Percentiles rank a stretch among this genome's conserved stretches.
Conservation (phyloP, 192 early-diverging fungal genomes). For the Cetraspora pellucida region DNA sequence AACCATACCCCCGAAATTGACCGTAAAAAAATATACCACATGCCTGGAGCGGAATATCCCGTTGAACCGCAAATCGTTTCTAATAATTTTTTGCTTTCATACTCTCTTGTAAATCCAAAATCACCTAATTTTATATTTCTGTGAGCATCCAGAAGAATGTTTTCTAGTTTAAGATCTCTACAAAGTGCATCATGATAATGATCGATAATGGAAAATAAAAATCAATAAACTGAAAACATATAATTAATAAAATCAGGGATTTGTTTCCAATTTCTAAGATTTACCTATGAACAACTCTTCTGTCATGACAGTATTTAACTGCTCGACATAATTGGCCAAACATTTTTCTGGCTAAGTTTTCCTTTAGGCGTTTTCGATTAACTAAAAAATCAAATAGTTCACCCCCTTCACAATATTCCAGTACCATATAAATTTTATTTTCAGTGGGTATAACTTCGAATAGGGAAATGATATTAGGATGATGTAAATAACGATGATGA, state of each 20-base stretch:
- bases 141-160: slow-evolving; percentile 57
- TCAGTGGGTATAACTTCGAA: slow-evolving; percentile 78
- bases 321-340: slow-evolving; percentile 55
- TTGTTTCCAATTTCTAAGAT: too few relatives aligned
- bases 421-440: slow-evolving; percentile 77
- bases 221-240: neutral
- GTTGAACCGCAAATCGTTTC: slow-evolving; percentile 68
- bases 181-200: neutral
- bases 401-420: slow-evolving; percentile 76
- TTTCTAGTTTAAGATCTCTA: slow-evolving; percentile 65
- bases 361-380: slow-evolving; percentile 43
- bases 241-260: too few relatives aligned
- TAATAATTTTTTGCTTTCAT: slow-evolving; percentile 58
- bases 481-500: slow-evolving; percentile 67
- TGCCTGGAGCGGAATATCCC: slow-evolving; percentile 80
- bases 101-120: slow-evolving; percentile 68
- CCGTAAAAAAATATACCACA: neutral
- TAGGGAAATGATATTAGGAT: slow-evolving; percentile 78
- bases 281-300: slow-evolving; percentile 57
- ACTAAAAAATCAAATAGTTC: slow-evolving; percentile 61
- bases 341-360: slow-evolving; percentile 49
- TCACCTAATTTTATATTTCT: slow-evolving; percentile 66
- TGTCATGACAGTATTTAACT: slow-evolving; percentile 55
- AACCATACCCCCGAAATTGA: neutral
- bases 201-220: neutral